Conservation (phyloP, 768 basidiomycete genomes). For the Amanita subjunquillea region DNA sequence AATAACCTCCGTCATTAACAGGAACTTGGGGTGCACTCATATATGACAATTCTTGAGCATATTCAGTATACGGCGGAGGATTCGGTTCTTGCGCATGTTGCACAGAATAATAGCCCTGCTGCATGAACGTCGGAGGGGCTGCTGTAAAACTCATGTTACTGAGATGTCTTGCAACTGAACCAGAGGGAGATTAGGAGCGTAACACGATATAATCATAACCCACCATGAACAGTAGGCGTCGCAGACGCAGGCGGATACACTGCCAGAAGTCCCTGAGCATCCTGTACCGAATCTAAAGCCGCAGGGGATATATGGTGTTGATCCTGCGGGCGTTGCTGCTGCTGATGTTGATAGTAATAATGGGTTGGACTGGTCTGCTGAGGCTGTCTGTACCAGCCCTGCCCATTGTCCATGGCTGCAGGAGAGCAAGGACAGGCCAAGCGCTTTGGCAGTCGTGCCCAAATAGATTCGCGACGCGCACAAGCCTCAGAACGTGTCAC, state of each 20-base stretch:
- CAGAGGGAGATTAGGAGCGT: slow-evolving; percentile 3
- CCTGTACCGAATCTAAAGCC: slow-evolving; percentile 45
- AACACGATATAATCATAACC: slow-evolving; percentile 6
- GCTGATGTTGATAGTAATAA: slow-evolving; percentile 8
- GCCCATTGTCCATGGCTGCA: slow-evolving; percentile 9
- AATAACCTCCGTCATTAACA: slow-evolving; percentile 42
- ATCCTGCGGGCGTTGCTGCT: slow-evolving; percentile 3
- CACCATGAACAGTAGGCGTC: slow-evolving; percentile 71
- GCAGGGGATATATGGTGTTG: slow-evolving; percentile 9
- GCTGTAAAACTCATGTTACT: slow-evolving; percentile 47
- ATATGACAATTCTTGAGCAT: slow-evolving; percentile 50
- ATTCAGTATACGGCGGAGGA: slow-evolving; percentile 55
- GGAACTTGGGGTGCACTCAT: slow-evolving; percentile 38
- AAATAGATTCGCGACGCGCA: slow-evolving; percentile 4
- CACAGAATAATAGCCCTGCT: slow-evolving; percentile 40
- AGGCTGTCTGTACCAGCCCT: not conserved
- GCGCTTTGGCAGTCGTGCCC: not conserved
- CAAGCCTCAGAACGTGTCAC: not conserved
- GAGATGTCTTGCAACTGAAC: slow-evolving; percentile 56
- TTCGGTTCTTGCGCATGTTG: slow-evolving; percentile 18
- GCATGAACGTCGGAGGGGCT: slow-evolving; percentile 53
- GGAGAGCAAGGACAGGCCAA: not conserved
- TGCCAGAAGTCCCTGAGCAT: slow-evolving; percentile 56
- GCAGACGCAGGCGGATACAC: slow-evolving; percentile 69
- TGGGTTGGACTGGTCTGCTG: not conserved